Percentiles rank a stretch among this genome's conserved stretches.
Evolutionary conservation across 2,329 filamentous ascomycete genomes (phyloP).

Genomic region (Apiospora rasikravindrae): DNA sequence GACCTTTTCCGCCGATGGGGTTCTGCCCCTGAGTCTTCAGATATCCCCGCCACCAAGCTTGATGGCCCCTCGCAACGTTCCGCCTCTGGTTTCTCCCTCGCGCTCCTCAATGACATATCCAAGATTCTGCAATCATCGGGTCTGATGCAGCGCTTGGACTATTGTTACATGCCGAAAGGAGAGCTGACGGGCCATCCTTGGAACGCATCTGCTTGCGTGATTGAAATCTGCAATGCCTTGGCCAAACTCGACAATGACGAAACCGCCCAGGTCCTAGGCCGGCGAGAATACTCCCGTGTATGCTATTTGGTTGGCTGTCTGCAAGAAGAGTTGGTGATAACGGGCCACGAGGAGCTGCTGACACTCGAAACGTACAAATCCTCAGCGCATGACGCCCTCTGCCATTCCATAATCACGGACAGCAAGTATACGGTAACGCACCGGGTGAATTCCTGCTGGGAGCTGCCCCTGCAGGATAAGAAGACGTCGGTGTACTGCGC

Average conservation of each 20-base stretch:
- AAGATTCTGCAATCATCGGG: slow-evolving; percentile 2
- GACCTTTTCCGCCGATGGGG: slow-evolving; percentile 15
- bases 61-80: neutral
- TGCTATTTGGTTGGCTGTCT: slow-evolving; percentile 5
- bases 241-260: slow-evolving; percentile 14
- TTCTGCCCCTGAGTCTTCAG: neutral
- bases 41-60: neutral
- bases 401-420: neutral
- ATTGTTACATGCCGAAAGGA: neutral
- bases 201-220: neutral
- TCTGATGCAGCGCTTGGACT: neutral
- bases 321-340: slow-evolving; percentile 2
- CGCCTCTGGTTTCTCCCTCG: neutral
- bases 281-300: neutral
- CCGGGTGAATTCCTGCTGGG: slow-evolving; percentile 13
- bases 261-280: neutral
- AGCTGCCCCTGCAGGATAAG: neutral
- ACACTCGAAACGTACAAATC: slow-evolving; percentile 1
- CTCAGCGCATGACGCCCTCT: neutral
- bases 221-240: slow-evolving; percentile 7
- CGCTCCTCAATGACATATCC: neutral
- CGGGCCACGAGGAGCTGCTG: slow-evolving; percentile 14
- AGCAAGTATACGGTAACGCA: neutral
- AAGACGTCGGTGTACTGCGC: neutral
- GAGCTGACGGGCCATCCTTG: slow-evolving; percentile 14